These are phyloP conservation scores for Trifolium subterraneum DNA, from an alignment of 306 rosid genomes.

Conservation along the genomic window DNA sequence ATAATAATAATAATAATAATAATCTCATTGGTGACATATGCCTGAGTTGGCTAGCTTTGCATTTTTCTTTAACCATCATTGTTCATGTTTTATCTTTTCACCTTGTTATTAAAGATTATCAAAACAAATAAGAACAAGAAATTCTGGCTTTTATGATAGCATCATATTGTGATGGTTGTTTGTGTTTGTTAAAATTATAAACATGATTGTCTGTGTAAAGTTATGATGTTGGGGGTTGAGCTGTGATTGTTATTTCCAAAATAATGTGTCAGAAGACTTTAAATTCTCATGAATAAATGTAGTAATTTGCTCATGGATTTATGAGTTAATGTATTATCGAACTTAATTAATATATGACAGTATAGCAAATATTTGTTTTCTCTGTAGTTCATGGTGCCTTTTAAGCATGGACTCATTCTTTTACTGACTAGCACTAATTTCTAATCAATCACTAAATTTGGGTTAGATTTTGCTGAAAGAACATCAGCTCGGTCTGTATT, in stretches of 20 bases:
- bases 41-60: no score
- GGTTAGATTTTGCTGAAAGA: constrained; percentile 19
- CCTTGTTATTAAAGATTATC: no score
- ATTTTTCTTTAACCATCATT: no score
- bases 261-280: neutral
- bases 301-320: no score
- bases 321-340: no score
- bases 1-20: no score
- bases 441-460: neutral
- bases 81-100: no score
- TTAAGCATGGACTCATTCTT: neutral
- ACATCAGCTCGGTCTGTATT: constrained; percentile 7
- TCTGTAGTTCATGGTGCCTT: constrained; percentile 10
- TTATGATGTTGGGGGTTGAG: constrained; percentile 1
- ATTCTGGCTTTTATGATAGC: no score
- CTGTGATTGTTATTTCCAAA: neutral
- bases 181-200: neutral
- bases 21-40: no score
- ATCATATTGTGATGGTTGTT: constrained; percentile 5
- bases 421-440: neutral
- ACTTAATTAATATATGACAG: no score
- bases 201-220: neutral
- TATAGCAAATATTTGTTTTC: no score
- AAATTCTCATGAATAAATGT: constrained; percentile 4
- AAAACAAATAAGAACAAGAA: no score